Evolutionary conservation across 78 protist species (phyloP).

Genomic region (Dictyostelium capitatum): DNA sequence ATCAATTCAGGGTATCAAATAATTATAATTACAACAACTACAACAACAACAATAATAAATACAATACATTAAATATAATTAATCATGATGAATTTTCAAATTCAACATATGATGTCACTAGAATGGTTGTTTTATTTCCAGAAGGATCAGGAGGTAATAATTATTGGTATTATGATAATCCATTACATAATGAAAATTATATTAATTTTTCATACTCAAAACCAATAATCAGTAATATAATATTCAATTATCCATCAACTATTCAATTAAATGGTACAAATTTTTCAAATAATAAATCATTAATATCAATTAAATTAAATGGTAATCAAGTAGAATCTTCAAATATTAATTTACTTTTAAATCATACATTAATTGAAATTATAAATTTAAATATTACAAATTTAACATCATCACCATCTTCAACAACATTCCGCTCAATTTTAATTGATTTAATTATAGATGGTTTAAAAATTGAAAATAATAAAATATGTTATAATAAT

Average conservation of each 20-base stretch:
- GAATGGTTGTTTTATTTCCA: neutral
- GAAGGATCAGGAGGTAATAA: neutral
- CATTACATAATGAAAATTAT: neutral
- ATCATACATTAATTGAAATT: neutral
- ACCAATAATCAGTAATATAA: neutral
- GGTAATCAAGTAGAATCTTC: neutral
- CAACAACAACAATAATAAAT: too few relatives aligned
- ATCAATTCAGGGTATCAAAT: neutral
- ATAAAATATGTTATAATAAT: neutral
- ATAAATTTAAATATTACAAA: neutral
- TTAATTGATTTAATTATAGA: neutral
- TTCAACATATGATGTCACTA: neutral
- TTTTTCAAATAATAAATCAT: neutral
- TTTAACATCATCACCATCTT: too few relatives aligned
- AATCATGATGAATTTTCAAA: neutral
- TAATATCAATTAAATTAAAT: neutral
- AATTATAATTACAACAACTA: neutral
- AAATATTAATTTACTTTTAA: too few relatives aligned
- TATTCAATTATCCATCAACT: neutral
- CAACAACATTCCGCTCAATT: neutral
- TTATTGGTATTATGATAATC: neutral
- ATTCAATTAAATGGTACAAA: neutral
- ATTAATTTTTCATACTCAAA: neutral
- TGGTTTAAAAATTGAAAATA: neutral
- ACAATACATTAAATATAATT: too few relatives aligned